Conservation (phyloP, 805 yeast genomes). For the Pichia manshurica region DNA sequence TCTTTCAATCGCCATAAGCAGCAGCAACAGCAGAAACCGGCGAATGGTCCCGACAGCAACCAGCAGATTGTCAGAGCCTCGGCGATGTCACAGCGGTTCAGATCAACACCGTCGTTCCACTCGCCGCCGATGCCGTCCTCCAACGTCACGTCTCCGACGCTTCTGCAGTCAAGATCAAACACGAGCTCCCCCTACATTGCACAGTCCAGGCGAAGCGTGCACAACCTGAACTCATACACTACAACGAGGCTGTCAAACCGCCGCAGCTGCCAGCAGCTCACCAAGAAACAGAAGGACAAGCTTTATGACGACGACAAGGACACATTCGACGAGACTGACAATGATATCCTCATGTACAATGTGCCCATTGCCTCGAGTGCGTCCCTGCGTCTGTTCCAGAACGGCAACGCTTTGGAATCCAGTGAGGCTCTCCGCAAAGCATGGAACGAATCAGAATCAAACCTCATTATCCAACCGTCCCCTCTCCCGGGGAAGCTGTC, state of each 20-base stretch:
- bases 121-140: background rate
- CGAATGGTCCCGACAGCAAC: no score
- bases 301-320: slow-evolving; percentile 30
- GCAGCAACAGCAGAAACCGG: no score
- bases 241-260: slow-evolving; percentile 6
- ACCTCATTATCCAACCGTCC: slow-evolving; percentile 37
- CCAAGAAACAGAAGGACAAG: slow-evolving; percentile 25
- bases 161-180: slow-evolving; percentile 2
- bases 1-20: background rate
- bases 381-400: slow-evolving; percentile 27
- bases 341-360: slow-evolving; percentile 42
- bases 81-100: slow-evolving; percentile 6
- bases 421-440: slow-evolving; percentile 23
- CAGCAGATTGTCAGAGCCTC: background rate
- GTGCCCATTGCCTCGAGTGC: slow-evolving; percentile 44
- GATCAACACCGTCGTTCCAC: slow-evolving; percentile 9
- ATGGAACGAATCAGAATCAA: slow-evolving; percentile 19
- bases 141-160: background rate
- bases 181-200: slow-evolving; percentile 5
- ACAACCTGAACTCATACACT: background rate
- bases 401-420: slow-evolving; percentile 16
- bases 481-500: slow-evolving; percentile 41
- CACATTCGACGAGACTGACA: slow-evolving; percentile 30
- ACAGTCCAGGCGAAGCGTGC: background rate
- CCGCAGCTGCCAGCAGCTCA: slow-evolving; percentile 14